A percentile compares a stretch with the other conserved stretches of the same genome.
phyloP scores from a whole-genome alignment of 2,329 filamentous ascomycete genomes.

The Coniochaeta pulveracea region DNA sequence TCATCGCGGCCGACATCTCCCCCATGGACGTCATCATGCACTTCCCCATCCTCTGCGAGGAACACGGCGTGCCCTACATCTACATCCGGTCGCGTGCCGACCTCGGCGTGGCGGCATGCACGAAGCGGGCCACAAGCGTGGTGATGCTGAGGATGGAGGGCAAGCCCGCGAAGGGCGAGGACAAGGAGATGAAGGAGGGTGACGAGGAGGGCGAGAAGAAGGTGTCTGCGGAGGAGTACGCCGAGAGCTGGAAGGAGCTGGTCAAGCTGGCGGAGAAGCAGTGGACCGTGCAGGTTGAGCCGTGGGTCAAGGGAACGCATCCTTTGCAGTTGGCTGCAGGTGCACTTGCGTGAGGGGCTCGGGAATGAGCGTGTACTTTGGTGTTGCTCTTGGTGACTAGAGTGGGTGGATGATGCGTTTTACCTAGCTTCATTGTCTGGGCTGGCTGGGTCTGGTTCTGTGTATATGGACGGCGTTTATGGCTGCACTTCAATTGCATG shows the following conservation, averaged over 20 bases:
- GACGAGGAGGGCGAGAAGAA: constrained; percentile 27
- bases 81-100: constrained; percentile 89
- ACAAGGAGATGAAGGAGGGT: constrained; percentile 27
- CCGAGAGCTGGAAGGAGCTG: constrained; percentile 51
- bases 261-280: constrained; percentile 58
- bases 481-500: constrained; percentile 6
- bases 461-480: constrained; percentile 12
- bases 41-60: constrained; percentile 94
- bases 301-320: constrained; percentile 16
- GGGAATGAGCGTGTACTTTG: neutral
- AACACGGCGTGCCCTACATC: constrained; percentile 94
- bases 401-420: no score
- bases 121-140: constrained; percentile 92
- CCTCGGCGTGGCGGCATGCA: constrained; percentile 84
- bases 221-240: constrained; percentile 47
- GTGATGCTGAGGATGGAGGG: constrained; percentile 58
- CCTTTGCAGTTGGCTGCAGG: constrained; percentile 11
- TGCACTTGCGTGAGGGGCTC: neutral
- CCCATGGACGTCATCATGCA: constrained; percentile 98
- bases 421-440: no score
- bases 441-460: constrained; percentile 7
- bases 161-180: constrained; percentile 41
- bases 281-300: constrained; percentile 40
- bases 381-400: no score
- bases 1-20: constrained; percentile 95